Conservation (phyloP, 2,329 filamentous ascomycete species). For the Aspergillus luchuensis region DNA sequence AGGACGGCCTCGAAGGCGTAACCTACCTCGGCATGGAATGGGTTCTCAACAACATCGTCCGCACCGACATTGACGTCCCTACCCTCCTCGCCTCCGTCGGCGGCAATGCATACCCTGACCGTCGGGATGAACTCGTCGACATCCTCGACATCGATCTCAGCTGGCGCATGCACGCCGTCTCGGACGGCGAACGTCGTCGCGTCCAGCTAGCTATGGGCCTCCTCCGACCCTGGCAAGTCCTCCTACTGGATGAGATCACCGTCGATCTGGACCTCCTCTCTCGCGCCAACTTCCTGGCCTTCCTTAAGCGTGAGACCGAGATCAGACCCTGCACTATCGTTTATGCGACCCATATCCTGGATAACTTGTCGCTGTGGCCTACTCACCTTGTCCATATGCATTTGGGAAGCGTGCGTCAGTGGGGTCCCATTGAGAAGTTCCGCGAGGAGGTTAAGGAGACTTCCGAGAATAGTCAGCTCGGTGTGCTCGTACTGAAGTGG, state of each 20-base stretch:
- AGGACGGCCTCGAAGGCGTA: conserved; percentile 83
- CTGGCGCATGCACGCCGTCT: conserved; percentile 97
- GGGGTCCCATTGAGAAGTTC: conserved; percentile 73
- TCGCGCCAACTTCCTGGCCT: conserved; percentile 79
- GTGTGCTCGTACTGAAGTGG: conserved; percentile 87
- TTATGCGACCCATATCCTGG: conserved; percentile 95
- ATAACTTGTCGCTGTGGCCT: conserved; percentile 93
- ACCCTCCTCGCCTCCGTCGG: conserved; percentile 85
- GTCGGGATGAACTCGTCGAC: conserved; percentile 80
- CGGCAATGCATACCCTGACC: conserved; percentile 76
- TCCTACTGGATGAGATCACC: conserved; percentile 94
- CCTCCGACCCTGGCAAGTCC: conserved; percentile 83
- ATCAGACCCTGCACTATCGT: conserved; percentile 82
- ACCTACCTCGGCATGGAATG: conserved; percentile 97
- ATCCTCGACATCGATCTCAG: conserved; percentile 89
- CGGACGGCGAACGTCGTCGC: conserved; percentile 84
- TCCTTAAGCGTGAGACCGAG: conserved; percentile 86
- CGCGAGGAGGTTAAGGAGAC: conserved; percentile 56
- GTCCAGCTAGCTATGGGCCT: conserved; percentile 97
- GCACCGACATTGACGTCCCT: conserved; percentile 87
- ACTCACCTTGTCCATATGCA: conserved; percentile 97
- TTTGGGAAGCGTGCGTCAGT: conserved; percentile 82
- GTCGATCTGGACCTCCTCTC: conserved; percentile 91
- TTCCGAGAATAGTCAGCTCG: conserved; percentile 77
- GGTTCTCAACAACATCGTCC: conserved; percentile 95